Evolutionary conservation across 805 yeast species (phyloP).

Genomic region (Lipomyces starkeyi): DNA sequence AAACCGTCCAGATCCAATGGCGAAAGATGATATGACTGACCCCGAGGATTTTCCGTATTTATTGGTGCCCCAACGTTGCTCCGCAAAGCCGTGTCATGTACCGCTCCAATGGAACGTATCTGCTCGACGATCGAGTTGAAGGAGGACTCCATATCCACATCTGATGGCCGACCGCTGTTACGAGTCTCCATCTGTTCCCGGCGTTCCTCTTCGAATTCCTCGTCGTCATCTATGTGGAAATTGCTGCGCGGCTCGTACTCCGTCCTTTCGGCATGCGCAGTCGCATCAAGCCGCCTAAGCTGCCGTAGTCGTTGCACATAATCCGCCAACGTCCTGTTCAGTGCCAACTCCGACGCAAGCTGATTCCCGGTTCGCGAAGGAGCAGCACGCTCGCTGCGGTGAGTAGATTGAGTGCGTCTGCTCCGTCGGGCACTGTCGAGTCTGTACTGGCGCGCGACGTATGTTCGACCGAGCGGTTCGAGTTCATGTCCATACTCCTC

Average conservation of each 20-base stretch:
- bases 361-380: background rate
- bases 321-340: conserved; percentile 26
- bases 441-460: conserved; percentile 29
- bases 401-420: conserved; percentile 2
- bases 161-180: background rate
- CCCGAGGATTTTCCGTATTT: background rate
- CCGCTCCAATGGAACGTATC: conserved; percentile 26
- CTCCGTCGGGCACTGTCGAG: conserved; percentile 13
- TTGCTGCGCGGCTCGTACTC: conserved; percentile 13
- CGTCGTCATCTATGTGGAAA: conserved; percentile 10
- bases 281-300: conserved; percentile 41
- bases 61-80: background rate
- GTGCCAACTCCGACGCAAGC: conserved; percentile 23
- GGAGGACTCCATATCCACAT: background rate
- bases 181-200: background rate
- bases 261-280: conserved; percentile 41
- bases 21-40: conserved; percentile 19
- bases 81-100: conserved; percentile 21
- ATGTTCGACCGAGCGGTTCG: conserved; percentile 34
- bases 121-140: conserved; percentile 29
- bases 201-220: conserved; percentile 6
- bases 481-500: conserved; percentile 20
- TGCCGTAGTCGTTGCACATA: conserved; percentile 38
- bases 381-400: background rate
- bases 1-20: conserved; percentile 34